These are phyloP conservation scores for Alternaria brassicicola DNA, from an alignment of 2,329 filamentous ascomycete species.

Conservation along the genomic window DNA sequence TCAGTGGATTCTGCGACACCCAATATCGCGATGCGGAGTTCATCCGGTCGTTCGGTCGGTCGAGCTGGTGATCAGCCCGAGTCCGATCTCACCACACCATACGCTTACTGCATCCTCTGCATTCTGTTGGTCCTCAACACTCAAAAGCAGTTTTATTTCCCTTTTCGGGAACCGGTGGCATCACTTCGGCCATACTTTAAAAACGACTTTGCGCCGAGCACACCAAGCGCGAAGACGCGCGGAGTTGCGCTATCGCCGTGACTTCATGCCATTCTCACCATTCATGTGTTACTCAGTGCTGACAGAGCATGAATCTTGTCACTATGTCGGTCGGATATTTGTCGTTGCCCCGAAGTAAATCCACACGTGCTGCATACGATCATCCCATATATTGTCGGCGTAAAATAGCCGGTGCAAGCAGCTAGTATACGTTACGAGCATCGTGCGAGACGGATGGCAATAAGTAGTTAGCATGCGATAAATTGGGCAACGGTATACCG, in stretches of 20 bases:
- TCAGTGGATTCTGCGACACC: slow-evolving; percentile 6
- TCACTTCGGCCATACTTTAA: not conserved
- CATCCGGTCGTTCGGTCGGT: slow-evolving; percentile 1
- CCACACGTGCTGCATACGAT: not conserved
- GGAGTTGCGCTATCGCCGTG: not conserved
- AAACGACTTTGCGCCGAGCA: slow-evolving; percentile 7
- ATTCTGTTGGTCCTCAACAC: slow-evolving; percentile 6
- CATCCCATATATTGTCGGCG: not conserved
- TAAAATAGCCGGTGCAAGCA: not conserved
- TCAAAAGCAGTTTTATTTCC: slow-evolving; percentile 2
- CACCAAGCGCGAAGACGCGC: not conserved
- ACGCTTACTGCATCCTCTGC: not conserved
- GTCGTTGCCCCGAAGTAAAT: not conserved
- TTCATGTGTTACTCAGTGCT: not conserved
- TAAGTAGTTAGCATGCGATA: not conserved
- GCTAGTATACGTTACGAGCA: not conserved
- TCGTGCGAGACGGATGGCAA: not conserved
- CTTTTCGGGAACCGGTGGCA: not conserved
- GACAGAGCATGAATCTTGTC: slow-evolving; percentile 1
- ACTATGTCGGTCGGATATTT: not conserved
- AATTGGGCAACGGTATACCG: not conserved
- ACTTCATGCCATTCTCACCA: not conserved
- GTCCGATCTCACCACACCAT: not conserved
- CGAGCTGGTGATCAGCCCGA: slow-evolving; percentile 5
- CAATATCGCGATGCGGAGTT: slow-evolving; percentile 1